Conservation (phyloP, 2,329 filamentous ascomycete genomes). For the Sclerotinia borealis region DNA sequence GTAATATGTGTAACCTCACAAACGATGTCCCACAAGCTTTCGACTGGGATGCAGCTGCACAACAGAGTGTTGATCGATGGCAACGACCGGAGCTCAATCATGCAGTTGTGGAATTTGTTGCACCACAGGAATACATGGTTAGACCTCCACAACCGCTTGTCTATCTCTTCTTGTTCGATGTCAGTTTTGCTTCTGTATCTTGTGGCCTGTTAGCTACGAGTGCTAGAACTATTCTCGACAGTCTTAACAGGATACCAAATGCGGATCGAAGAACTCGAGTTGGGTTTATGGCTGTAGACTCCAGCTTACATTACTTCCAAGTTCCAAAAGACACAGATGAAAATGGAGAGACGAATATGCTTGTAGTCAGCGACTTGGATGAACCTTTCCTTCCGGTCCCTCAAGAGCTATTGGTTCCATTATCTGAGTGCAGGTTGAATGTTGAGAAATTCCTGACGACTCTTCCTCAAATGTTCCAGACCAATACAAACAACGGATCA, state of each 20-base stretch:
- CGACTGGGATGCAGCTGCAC: constrained; percentile 90
- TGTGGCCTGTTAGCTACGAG: constrained; percentile 88
- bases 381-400: constrained; percentile 96
- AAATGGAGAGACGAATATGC: constrained; percentile 78
- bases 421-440: constrained; percentile 83
- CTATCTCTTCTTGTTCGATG: constrained; percentile 92
- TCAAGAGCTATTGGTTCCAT: constrained; percentile 80
- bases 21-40: constrained; percentile 99
- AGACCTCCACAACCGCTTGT: constrained; percentile 91
- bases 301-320: constrained; percentile 91
- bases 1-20: constrained; percentile 98
- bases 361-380: constrained; percentile 90
- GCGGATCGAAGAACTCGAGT: constrained; percentile 86
- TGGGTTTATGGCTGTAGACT: constrained; percentile 93
- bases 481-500: constrained; percentile 82
- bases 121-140: constrained; percentile 99
- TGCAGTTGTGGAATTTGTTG: constrained; percentile 94
- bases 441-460: constrained; percentile 88
- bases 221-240: constrained; percentile 89
- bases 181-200: constrained; percentile 84
- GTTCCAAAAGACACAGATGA: constrained; percentile 85
- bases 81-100: constrained; percentile 90
- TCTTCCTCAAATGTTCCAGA: constrained; percentile 94
- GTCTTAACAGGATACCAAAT: constrained; percentile 95
- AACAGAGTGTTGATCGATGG: constrained; percentile 89